phyloP scores from a whole-genome alignment of 345 rosid genomes.

The Salix exigua region DNA sequence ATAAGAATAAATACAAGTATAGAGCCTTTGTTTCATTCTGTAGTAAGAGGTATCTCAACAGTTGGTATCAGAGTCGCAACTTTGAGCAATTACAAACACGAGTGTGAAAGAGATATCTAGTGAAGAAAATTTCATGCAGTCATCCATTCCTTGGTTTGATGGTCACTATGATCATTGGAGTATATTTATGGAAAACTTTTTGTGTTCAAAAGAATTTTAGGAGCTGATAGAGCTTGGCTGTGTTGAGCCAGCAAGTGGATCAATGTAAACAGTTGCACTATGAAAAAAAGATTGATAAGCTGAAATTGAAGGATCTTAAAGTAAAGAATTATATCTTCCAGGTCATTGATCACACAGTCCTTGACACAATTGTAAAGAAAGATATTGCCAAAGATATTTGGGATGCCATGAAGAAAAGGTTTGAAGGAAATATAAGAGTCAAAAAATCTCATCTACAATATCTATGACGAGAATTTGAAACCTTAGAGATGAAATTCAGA shows the following conservation, averaged over 20 bases:
- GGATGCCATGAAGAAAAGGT: neutral
- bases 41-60: too few species aligned
- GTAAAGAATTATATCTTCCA: neutral
- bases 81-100: neutral
- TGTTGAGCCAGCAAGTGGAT: neutral
- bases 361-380: neutral
- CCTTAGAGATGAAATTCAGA: neutral
- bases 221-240: neutral
- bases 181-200: neutral
- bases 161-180: conserved; percentile 5
- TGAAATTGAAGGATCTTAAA: neutral
- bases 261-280: neutral
- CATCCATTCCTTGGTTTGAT: neutral
- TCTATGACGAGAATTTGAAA: neutral
- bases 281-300: neutral
- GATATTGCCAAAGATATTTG: neutral
- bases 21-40: too few species aligned
- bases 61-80: neutral
- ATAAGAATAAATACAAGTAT: too few species aligned
- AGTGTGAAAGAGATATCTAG: neutral
- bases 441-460: neutral
- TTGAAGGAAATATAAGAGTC: neutral
- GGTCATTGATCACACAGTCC: neutral
- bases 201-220: neutral
- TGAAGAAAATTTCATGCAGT: neutral